Evolutionary conservation across 2,329 filamentous ascomycete genomes (phyloP), one percentile per base, ranked within the genome.

Genomic region (Fusarium sp.): DNA sequence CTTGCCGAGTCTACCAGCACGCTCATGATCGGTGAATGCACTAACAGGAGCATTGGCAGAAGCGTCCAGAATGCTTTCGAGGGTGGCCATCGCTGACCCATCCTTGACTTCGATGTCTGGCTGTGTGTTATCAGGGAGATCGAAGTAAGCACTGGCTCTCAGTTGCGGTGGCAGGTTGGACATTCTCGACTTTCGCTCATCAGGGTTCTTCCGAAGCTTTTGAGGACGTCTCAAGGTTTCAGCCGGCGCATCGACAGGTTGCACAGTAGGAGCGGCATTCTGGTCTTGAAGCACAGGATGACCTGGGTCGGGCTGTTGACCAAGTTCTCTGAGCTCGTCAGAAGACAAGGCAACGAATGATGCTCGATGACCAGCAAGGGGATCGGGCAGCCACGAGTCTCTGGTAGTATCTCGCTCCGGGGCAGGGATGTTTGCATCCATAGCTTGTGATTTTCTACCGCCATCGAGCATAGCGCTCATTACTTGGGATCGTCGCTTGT

Each of bases 51-150:
- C 95, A 64, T 87, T 88, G 5, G 93, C 92, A 5, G 95, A 96
- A 10, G 95, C 96, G 77, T 97, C 92, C 18, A 99, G 86, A 56
- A 99, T 97, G 77, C 90, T 94, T 71, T 99, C 94, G 10, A 99
- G 86, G 0, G 95, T 97, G 44, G 89, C 91, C 77, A 94, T 93
- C 13, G 95, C 94, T 27, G 96, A 98, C 20, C 93, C 91, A 62
- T 92, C 90, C 78, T 90, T 90, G 58, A 90, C 77, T 71, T 90
- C 84, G 24, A 91, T 82, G 15, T 83, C 79, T 8, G 85, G 82
- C 4, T 80, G 73, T 3, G 82, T 77, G 4, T 82, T 77, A 6
- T 87, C 84, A 1, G 91, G 91, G 24, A 88, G 74, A 62, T 98
- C 94, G 75, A 98, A 98, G 81, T 93, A 98, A 29, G 92, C 89